Base-by-base conservation (phyloP, 495 filamentous ascomycete species). In the Copromyces sp. region DNA sequence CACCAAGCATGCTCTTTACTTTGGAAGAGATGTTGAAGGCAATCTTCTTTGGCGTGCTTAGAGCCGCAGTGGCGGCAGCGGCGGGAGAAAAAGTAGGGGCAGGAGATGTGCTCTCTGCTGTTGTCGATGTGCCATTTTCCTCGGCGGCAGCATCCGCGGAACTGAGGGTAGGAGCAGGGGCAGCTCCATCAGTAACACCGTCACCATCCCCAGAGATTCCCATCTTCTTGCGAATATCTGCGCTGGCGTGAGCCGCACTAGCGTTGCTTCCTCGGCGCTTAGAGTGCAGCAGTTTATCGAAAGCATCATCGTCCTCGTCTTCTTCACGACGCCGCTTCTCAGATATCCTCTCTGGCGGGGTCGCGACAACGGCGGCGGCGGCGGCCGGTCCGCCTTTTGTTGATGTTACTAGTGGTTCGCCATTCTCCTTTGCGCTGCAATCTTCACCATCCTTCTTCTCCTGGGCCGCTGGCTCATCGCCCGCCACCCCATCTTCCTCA, bases 271-370 rank as follows among this genome's bases (percentile, higher is more conserved):
- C 93, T 73, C 92, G 86, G 61, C 90, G 86, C 80, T 94, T 94
- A 72, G 87, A 86, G 44, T 85, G 85, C 9, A 90, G 84, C 73
- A 95, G 84, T 78, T 94, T 95, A 29, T 87, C 87, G 32, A 97
- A 81, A 72, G 91, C 92, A 75, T 97, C 93, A 69, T 97, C 94
- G 53, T 94, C 92, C 70, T 90, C 88, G 74, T 97, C 94, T 76
- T 97, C 94, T 45, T 95, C 87, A 59, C 95, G 87, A 6, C 53
- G 53, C 71, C 95, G 92, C 78, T 97, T 97, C 81, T 97, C 94
- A 0, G 94, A 89, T n/a, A 97, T 76, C 70, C 92, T 85, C 77
- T 96, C 94, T 0, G 90, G 92, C 41, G 88, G 90, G 6, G 88
- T 83, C 7, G 72, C 76, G 6, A 73, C 37, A 70, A 68, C 69